Evolutionary conservation across 768 basidiomycete genomes (phyloP).

Genomic region (Termitomyces sp.): DNA sequence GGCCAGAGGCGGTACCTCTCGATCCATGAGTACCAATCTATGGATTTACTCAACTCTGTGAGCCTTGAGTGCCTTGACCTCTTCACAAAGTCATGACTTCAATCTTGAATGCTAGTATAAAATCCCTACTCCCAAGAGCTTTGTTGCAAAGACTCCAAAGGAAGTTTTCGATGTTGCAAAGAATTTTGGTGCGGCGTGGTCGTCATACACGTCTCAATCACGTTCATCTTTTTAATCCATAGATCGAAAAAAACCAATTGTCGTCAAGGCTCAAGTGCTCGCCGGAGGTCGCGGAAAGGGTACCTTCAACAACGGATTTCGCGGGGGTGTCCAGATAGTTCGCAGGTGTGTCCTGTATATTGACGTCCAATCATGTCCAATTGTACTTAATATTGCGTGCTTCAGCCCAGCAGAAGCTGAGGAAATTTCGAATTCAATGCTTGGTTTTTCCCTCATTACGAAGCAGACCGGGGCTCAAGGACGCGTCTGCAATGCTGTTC

Average conservation of each 20-base stretch:
- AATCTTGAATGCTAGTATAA: constrained; percentile 61
- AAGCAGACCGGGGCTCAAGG: constrained; percentile 96
- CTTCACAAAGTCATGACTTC: neutral
- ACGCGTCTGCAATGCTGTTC: constrained; percentile 89
- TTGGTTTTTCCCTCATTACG: constrained; percentile 92
- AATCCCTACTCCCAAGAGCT: constrained; percentile 89
- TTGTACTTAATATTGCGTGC: neutral
- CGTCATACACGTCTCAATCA: neutral
- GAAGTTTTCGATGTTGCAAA: constrained; percentile 89
- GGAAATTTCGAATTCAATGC: constrained; percentile 87
- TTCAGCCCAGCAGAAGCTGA: constrained; percentile 80
- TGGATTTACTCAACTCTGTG: constrained; percentile 91
- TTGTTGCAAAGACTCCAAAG: constrained; percentile 79
- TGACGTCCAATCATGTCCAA: neutral
- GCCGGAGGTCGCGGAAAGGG: constrained; percentile 99
- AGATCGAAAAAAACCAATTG: constrained; percentile 71
- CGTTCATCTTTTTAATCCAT: constrained; percentile 4
- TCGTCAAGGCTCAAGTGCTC: constrained; percentile 98
- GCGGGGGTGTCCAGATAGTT: constrained; percentile 96
- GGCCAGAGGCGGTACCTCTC: constrained; percentile 90
- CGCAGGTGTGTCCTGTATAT: constrained; percentile 50
- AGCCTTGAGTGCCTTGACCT: constrained; percentile 14
- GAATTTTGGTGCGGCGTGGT: constrained; percentile 61
- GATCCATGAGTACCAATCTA: constrained; percentile 98
- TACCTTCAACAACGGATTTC: constrained; percentile 90